These are phyloP conservation scores for Colletotrichum tamarilloi DNA, from an alignment of 2,329 filamentous ascomycete species.

Conservation along the genomic window DNA sequence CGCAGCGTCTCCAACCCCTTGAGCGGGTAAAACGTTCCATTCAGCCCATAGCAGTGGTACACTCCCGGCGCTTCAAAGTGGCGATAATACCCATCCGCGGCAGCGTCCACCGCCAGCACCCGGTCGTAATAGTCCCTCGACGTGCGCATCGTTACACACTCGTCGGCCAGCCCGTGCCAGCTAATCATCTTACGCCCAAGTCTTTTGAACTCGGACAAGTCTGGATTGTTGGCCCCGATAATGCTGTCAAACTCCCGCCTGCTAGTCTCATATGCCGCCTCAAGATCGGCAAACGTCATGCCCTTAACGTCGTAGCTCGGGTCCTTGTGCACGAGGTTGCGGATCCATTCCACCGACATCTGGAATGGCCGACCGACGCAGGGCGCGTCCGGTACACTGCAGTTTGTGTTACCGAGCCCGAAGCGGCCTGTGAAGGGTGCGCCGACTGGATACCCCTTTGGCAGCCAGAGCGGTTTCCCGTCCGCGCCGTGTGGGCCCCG, in stretches of 20 bases:
- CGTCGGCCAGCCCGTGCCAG: conserved; percentile 55
- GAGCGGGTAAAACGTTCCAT: conserved; percentile 31
- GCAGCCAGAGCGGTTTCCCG: conserved; percentile 22
- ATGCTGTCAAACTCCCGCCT: conserved; percentile 35
- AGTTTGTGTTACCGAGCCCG: conserved; percentile 32
- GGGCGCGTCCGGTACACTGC: conserved; percentile 3
- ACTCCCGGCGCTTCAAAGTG: conserved; percentile 64
- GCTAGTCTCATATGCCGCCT: conserved; percentile 17
- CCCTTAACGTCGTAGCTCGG: conserved; percentile 13
- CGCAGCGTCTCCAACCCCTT: conserved; percentile 27
- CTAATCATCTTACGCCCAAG: conserved; percentile 54
- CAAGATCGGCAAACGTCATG: conserved; percentile 20
- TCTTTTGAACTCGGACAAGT: conserved; percentile 43
- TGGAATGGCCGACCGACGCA: conserved; percentile 29
- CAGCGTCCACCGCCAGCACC: conserved; percentile 23
- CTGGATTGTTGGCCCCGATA: conserved; percentile 44
- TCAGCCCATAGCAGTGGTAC: conserved; percentile 54
- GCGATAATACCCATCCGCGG: conserved; percentile 55
- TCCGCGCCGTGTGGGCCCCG: conserved; percentile 17
- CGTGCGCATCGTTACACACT: conserved; percentile 47
- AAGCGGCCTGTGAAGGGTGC: conserved; percentile 32
- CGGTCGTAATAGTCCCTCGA: conserved; percentile 45
- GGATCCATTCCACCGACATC: conserved; percentile 35
- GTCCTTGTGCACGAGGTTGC: conserved; percentile 27
- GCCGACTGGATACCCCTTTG: conserved; percentile 21